Conservation (phyloP, 345 rosid genomes). For the Salix purpurea region DNA sequence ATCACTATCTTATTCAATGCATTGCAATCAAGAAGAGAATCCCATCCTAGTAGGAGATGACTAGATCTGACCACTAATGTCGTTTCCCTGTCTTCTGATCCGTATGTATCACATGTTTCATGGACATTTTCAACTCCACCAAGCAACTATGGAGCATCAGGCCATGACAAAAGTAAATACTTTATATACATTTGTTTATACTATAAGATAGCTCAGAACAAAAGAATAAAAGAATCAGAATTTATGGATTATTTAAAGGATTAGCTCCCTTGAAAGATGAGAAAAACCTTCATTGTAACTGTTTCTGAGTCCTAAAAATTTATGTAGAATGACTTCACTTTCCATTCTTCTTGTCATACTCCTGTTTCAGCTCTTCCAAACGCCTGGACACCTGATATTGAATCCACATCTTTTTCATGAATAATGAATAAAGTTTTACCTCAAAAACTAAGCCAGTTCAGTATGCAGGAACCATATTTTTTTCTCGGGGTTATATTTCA, state of each 20-base stretch:
- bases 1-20: background rate
- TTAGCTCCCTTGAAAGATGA: background rate
- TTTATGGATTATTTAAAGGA: background rate
- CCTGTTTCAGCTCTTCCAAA: constrained; percentile 60
- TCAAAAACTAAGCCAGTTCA: background rate
- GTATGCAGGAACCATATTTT: background rate
- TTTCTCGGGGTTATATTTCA: background rate
- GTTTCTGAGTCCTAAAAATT: constrained; percentile 12
- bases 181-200: background rate
- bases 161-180: background rate
- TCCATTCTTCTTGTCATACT: constrained; percentile 45
- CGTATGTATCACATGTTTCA: background rate
- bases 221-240: constrained; percentile 2
- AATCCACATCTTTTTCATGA: background rate
- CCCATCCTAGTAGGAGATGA: background rate
- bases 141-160: constrained; percentile 3
- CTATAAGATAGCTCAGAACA: background rate
- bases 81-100: background rate
- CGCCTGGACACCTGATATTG: constrained; percentile 59
- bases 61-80: background rate
- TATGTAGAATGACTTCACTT: constrained; percentile 34
- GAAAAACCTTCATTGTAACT: constrained; percentile 8
- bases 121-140: background rate
- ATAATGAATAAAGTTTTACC: background rate
- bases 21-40: background rate